phyloP scores from a whole-genome alignment of 106 monocot species.

The Acorus gramineus region DNA sequence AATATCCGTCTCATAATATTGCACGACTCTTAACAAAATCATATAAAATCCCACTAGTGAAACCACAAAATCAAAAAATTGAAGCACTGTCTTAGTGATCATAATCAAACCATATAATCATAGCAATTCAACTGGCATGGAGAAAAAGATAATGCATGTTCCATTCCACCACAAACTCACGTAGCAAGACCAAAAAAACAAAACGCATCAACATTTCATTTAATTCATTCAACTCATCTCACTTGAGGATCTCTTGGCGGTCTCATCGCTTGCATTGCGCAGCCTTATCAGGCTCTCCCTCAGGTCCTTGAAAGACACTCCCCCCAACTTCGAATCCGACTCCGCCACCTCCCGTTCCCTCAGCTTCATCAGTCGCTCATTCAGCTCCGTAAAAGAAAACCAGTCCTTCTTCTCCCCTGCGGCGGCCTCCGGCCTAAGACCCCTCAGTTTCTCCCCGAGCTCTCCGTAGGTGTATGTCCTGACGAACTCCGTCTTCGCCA shows the following conservation, averaged over 20 bases:
- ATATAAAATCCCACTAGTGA: too few species aligned
- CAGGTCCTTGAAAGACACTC: conserved; percentile 18
- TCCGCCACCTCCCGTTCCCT: conserved; percentile 64
- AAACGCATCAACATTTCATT: neutral
- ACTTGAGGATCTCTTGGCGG: neutral
- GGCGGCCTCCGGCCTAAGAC: conserved; percentile 32
- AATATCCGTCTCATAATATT: too few species aligned
- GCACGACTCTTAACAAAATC: too few species aligned
- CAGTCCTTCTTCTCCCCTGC: conserved; percentile 26
- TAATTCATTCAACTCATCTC: neutral
- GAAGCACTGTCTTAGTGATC: too few species aligned
- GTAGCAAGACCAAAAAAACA: neutral
- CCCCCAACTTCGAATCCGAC: conserved; percentile 21
- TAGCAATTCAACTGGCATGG: too few species aligned
- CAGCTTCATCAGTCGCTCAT: conserved; percentile 66
- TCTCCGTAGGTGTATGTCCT: conserved; percentile 55
- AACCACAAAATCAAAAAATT: too few species aligned
- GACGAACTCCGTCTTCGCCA: conserved; percentile 38
- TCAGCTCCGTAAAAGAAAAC: conserved; percentile 66
- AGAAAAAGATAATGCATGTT: too few species aligned
- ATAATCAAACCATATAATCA: too few species aligned
- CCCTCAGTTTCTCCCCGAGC: conserved; percentile 70
- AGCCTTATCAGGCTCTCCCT: conserved; percentile 35
- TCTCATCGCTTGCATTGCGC: conserved; percentile 6
- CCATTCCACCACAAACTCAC: too few species aligned